Evolutionary conservation across 257 asterid genomes (phyloP), one percentile per base, ranked within the genome.

Genomic region (Solanum bulbocastanum): DNA sequence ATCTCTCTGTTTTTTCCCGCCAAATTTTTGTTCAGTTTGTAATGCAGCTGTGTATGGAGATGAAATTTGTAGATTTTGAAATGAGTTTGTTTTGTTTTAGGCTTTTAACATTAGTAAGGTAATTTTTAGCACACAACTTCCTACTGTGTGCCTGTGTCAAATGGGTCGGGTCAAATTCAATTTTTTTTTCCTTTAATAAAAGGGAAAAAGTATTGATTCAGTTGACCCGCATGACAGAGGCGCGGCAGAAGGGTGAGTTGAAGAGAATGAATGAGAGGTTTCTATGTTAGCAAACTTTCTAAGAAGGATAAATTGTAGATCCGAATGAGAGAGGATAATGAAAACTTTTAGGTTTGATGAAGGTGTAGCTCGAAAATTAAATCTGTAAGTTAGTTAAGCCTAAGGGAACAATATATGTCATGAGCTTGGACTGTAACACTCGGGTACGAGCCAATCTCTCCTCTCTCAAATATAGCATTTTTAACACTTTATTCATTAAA

Each of bases 161-260:
- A 18, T 8, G 1, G 27, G 2, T 72, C 27, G 2, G 16, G 30
- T 73, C 46, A 20, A 73, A 73, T 73, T 72, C 30, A 73, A 9
- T 18, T 0, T 11, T 0, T 1, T 2, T 8, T 20, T 35, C 35
- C 1, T 10, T 20, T 4, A 35, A 20, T 73, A 10, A 73, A 35
- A 0, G 12, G 3, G 0, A 10, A 36, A 56, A 73, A 9, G 0
- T 23, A 18, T 73, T 36, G 1, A 20, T 35, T 35, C 0, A 10
- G 49, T 10, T 73, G 46, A 10, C 3, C 8, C 16, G 3, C 15
- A 5, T 18, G 27, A 18, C 1, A 10, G 0, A 35, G 1, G 4
- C 2, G 8, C 27, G 2, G 2, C 4, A 2, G 4, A 52, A 16
- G 62, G 65, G 10, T 56, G 42, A 18, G 7, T 71, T 32, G 10